Conservation (phyloP, 2,329 filamentous ascomycete genomes). For the Pyricularia sp. region DNA sequence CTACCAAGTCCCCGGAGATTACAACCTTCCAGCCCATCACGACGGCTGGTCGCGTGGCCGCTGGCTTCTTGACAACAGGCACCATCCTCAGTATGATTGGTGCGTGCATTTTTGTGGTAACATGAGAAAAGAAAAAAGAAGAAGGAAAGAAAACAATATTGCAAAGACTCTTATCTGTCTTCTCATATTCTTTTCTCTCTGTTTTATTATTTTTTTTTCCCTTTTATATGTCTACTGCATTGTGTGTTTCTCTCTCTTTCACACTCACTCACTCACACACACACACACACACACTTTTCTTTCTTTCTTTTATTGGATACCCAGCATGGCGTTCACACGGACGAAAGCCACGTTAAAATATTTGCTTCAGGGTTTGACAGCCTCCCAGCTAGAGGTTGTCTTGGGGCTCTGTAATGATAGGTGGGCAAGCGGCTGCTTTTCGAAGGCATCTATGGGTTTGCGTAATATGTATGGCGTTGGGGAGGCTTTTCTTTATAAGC, state of each 20-base stretch:
- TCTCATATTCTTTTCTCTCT: too few relatives aligned
- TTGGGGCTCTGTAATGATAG: neutral
- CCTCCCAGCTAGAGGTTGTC: neutral
- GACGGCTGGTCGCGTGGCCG: conserved; percentile 37
- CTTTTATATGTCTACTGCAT: neutral
- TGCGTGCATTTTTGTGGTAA: conserved; percentile 35
- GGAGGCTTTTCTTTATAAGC: neutral
- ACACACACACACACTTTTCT: neutral
- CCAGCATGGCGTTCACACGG: neutral
- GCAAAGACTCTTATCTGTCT: neutral
- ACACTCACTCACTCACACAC: too few relatives aligned
- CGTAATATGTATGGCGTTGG: neutral
- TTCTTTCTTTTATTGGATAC: conserved; percentile 1
- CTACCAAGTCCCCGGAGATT: conserved; percentile 12
- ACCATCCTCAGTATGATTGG: conserved; percentile 34
- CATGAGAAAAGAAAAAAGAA: too few relatives aligned
- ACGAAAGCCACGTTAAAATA: neutral
- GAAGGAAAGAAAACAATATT: conserved; percentile 8
- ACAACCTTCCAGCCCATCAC: conserved; percentile 26
- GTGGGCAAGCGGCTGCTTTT: neutral
- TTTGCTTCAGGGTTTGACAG: neutral
- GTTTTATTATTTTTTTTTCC: neutral
- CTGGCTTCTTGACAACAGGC: conserved; percentile 40
- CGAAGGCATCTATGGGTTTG: neutral
- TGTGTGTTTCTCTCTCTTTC: neutral